Base-by-base conservation (phyloP, 2,329 filamentous ascomycete genomes). In the Rhinocladiella mackenziei region DNA sequence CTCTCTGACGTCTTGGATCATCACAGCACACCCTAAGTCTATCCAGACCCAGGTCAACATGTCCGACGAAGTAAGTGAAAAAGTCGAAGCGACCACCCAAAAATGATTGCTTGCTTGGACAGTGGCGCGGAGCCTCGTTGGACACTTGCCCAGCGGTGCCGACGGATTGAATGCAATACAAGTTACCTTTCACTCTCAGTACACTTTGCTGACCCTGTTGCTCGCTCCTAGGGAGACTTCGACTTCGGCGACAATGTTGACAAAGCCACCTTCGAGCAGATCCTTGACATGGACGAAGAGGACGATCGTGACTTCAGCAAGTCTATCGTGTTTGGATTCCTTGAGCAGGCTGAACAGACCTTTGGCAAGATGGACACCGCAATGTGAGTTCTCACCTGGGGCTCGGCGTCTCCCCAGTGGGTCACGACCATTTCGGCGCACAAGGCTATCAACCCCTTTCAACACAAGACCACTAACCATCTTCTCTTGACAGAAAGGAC, bases 231-330 rank as follows among this genome's bases (percentile, higher is more conserved):
- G 50, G 32, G 25, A 34, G 50, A 53, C 8, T 72, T 74, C 48
- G 78, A 86, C 48, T 78, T 88, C 55, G 81, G 80, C 48, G 85
- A 92, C 55, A 75, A 76, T 62, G 82, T 98, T 67, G 91, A 97
- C 65, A 70, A 74, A 50, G 64, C 68, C 43, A 94, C 89, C 44
- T 98, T 98, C 60, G 81, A 83, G 59, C 92, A 97, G 73, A 97
- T 98, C 64, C 79, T 97, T 52, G 92, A 97, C 68, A 96, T 98
- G 91, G 92, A 98, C 65, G 92, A 97, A 54, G 84, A 86, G 56
- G 79, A 82, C 8, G 85, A 91, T 53, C 77, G 82, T 58, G 88
- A 95, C 36, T 97, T 97, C 74, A 94, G 86, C 69, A 79, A 75
- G 58, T 83, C 84, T 49, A 89, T 98, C 55, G 89, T 97, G 36